Percentiles rank a stretch among this genome's conserved stretches.
Conservation (phyloP, 2,329 filamentous ascomycete species). For the Colletotrichum tabaci region DNA sequence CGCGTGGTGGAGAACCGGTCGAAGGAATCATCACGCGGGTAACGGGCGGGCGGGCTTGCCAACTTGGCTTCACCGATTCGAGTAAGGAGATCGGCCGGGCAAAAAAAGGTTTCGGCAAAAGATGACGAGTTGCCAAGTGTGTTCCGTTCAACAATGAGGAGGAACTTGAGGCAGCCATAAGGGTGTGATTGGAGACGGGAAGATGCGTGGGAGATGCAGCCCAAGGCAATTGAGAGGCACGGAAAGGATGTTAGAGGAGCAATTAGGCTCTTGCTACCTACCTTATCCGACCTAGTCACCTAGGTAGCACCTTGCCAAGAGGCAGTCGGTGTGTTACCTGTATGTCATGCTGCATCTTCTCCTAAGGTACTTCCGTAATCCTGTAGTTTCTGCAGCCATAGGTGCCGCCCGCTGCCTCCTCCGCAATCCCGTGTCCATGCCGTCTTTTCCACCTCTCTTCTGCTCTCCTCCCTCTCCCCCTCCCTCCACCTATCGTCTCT, state of each 20-base stretch:
- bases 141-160: not conserved
- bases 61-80: conserved; percentile 13
- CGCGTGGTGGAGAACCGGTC: conserved; percentile 1
- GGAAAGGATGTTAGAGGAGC: not conserved
- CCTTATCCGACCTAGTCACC: not conserved
- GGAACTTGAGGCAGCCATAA: not conserved
- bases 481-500: not conserved
- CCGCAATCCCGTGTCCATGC: not conserved
- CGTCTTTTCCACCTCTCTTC: not conserved
- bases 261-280: not conserved
- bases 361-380: not conserved
- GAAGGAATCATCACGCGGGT: conserved; percentile 15
- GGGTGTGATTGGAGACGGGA: conserved; percentile 33
- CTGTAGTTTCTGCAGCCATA: conserved; percentile 3
- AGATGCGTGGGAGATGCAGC: conserved; percentile 30
- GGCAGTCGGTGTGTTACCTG: not conserved
- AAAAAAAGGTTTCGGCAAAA: not conserved
- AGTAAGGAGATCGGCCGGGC: conserved; percentile 30
- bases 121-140: conserved; percentile 17
- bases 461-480: not conserved
- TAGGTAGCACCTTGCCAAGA: too few relatives aligned
- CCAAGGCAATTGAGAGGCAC: conserved; percentile 13
- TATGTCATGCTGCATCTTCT: conserved; percentile 22
- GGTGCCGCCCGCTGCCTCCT: conserved; percentile 7
- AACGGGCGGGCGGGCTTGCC: not conserved